phyloP scores from a whole-genome alignment of 495 filamentous ascomycete genomes.

The Margaritispora aquatica region DNA sequence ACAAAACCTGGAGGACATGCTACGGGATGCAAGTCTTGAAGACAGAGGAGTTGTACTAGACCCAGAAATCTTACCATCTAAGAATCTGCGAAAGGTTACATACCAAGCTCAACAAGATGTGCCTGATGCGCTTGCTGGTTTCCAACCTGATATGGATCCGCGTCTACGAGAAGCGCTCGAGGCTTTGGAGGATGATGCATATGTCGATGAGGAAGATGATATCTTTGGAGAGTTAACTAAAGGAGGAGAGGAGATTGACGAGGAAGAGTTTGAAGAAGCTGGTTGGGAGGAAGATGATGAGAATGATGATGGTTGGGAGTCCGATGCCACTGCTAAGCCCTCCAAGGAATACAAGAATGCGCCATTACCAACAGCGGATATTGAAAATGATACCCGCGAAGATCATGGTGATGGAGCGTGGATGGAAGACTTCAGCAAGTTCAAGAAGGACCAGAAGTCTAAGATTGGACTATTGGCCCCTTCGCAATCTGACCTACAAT shows the following conservation, averaged over 20 bases:
- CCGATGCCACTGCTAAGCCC: slow-evolving; percentile 84
- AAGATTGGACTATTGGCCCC: slow-evolving; percentile 33
- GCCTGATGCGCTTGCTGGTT: slow-evolving; percentile 84
- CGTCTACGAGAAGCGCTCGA: slow-evolving; percentile 86
- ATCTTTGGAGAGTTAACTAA: slow-evolving; percentile 74
- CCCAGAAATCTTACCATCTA: slow-evolving; percentile 62
- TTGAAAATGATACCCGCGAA: slow-evolving; percentile 40
- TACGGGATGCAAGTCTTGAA: slow-evolving; percentile 59
- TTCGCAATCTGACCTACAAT: slow-evolving; percentile 54
- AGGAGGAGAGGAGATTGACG: slow-evolving; percentile 66
- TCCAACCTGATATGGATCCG: slow-evolving; percentile 98
- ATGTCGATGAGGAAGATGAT: slow-evolving; percentile 84
- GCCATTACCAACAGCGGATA: slow-evolving; percentile 34
- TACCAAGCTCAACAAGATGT: slow-evolving; percentile 94
- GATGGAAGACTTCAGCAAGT: slow-evolving; percentile 85
- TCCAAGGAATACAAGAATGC: slow-evolving; percentile 37
- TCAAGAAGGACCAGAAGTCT: slow-evolving; percentile 69
- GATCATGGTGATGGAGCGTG: slow-evolving; percentile 55
- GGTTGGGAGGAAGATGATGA: slow-evolving; percentile 43
- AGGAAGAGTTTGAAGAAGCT: slow-evolving; percentile 58
- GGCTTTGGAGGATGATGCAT: slow-evolving; percentile 93
- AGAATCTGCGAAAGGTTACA: slow-evolving; percentile 62
- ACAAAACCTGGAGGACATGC: slow-evolving; percentile 69
- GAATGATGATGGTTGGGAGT: slow-evolving; percentile 84
- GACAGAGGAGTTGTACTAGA: slow-evolving; percentile 54